A percentile compares a stretch with the other conserved stretches of the same genome.
These are phyloP conservation scores for Penicillium sclerotigenum DNA, from an alignment of 2,329 filamentous ascomycete genomes.

Conservation along the genomic window DNA sequence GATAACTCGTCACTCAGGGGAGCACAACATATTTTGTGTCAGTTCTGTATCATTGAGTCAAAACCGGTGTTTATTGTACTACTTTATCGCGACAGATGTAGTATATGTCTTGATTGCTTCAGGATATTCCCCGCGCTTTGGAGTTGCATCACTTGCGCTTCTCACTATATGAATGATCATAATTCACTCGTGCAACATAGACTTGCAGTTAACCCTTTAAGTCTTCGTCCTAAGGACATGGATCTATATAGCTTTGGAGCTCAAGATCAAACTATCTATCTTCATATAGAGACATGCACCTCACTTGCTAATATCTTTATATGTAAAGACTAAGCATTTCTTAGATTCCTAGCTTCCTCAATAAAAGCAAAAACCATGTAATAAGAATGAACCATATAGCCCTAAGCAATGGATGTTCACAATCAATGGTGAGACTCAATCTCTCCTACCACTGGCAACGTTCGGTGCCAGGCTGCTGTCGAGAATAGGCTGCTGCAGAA, in stretches of 20 bases:
- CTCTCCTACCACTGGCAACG: not conserved
- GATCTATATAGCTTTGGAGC: not conserved
- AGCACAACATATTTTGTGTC: conserved; percentile 1
- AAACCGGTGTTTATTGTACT: not conserved
- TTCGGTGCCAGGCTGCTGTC: not conserved
- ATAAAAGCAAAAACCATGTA: not conserved
- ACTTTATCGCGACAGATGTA: not conserved
- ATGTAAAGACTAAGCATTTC: not conserved
- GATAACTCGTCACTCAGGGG: not conserved
- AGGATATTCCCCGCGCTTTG: not conserved
- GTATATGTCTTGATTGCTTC: not conserved
- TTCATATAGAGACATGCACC: not conserved
- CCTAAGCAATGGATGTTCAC: not conserved
- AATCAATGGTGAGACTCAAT: not conserved
- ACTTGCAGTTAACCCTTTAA: not conserved
- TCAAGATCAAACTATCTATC: too few relatives aligned
- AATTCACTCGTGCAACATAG: not conserved
- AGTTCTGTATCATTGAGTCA: not conserved
- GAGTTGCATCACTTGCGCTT: not conserved
- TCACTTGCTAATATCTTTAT: not conserved
- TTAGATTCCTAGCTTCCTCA: too few relatives aligned
- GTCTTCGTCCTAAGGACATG: not conserved
- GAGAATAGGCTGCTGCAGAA: not conserved
- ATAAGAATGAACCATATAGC: not conserved
- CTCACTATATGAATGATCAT: not conserved